These are phyloP conservation scores for Eucalyptus sp. DNA, from an alignment of 345 rosid genomes.

Conservation along the genomic window DNA sequence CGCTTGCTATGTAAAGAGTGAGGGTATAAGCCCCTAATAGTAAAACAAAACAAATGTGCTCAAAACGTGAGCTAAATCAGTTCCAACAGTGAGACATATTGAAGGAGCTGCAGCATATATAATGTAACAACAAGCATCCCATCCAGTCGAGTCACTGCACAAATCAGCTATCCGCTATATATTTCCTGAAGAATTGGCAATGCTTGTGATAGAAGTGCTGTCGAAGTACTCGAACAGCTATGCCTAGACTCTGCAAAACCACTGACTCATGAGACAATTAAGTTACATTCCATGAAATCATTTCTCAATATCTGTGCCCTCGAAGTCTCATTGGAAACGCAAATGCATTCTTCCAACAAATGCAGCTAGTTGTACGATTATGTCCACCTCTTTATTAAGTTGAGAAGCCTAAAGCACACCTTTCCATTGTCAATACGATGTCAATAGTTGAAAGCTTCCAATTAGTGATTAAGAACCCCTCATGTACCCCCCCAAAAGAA, in stretches of 20 bases:
- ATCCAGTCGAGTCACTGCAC: background rate
- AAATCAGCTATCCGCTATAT: background rate
- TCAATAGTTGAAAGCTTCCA: background rate
- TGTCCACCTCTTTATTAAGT: background rate
- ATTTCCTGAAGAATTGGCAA: background rate
- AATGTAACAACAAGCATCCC: background rate
- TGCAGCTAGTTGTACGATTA: background rate
- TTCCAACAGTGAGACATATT: background rate
- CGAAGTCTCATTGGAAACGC: background rate
- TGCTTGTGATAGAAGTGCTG: background rate
- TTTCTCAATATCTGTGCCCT: background rate
- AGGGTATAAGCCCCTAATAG: background rate
- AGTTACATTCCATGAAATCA: background rate
- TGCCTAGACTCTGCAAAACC: background rate
- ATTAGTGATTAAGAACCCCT: background rate
- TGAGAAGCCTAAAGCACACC: background rate
- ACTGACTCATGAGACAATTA: background rate
- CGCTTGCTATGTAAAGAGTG: background rate
- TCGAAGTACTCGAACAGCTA: background rate
- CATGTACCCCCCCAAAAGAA: background rate
- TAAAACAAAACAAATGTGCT: background rate
- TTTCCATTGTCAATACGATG: background rate
- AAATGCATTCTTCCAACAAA: background rate
- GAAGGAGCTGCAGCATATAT: background rate
- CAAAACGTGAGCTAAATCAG: background rate